These are phyloP conservation scores for Trichosporon inkin DNA, from an alignment of 1,284 basidiomycete species.

Conservation along the genomic window DNA sequence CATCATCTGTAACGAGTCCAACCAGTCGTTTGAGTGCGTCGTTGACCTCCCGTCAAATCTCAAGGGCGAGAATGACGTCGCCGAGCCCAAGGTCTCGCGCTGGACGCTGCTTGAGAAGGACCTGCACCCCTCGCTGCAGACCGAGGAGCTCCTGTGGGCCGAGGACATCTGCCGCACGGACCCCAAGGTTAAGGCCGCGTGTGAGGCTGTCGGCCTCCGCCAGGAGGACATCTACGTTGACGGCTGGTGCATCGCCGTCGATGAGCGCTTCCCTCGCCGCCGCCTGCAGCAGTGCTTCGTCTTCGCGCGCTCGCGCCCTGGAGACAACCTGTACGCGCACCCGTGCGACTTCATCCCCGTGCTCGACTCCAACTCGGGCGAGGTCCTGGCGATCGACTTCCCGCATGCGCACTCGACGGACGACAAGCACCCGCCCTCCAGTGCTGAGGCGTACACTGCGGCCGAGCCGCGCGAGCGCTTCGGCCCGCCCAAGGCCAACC, in stretches of 20 bases:
- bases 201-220: conserved; percentile 50
- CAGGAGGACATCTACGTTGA: conserved; percentile 49
- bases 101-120: conserved; percentile 48
- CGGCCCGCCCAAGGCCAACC: conserved; percentile 46
- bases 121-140: conserved; percentile 51
- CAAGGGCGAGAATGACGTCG: conserved; percentile 16
- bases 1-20: conserved; percentile 47
- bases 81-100: conserved; percentile 31
- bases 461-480: conserved; percentile 43
- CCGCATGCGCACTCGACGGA: conserved; percentile 31
- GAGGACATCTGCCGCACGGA: conserved; percentile 51
- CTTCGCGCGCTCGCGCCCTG: conserved; percentile 48
- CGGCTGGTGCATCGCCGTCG: conserved; percentile 53
- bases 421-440: conserved; percentile 29
- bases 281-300: conserved; percentile 51
- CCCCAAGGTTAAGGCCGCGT: conserved; percentile 45
- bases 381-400: conserved; percentile 51
- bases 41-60: conserved; percentile 48
- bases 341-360: conserved; percentile 52
- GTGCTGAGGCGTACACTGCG: conserved; percentile 30
- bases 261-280: conserved; percentile 50
- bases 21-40: conserved; percentile 46
- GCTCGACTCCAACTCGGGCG: conserved; percentile 41
- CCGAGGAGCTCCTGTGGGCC: conserved; percentile 53
- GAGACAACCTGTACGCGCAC: conserved; percentile 51